Base-by-base conservation (phyloP, 805 yeast genomes). In the Sporopachydermia lactativora region DNA sequence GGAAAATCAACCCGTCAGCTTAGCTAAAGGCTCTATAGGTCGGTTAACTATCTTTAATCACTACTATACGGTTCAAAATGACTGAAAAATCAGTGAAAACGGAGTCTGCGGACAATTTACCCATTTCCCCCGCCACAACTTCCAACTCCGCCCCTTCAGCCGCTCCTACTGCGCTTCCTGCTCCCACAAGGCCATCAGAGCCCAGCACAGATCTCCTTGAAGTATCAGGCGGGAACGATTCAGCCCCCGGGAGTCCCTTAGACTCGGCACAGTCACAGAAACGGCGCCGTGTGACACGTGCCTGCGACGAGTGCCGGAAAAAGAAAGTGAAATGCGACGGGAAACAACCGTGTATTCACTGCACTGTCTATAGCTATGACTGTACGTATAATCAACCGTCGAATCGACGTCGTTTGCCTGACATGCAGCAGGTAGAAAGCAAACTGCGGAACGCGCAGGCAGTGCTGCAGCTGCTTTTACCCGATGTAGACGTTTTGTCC, bases 321-420 rank as follows among this genome's bases (percentile, higher is more conserved):
- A 80, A 78, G 58, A 81, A 81, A 53, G 83, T 80, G 46, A 77
- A 78, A 53, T 81, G 94, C 58, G 86, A 80, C 54, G 92, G 89
- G 3, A 70, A 71, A 49, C 78, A 71, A 49, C 92, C 89, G 1
- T 81, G 94, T 55, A 70, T 73, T 19, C 84, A 77, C 55, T 85
- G 95, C 54, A 81, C 95, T 1, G 95, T 84, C 1, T 86, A 84
- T 59, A 75, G 83, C 15, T 82, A 81, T 57, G 60, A 74, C 43
- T 85, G 96, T 59, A 75, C 94, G 0, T 85, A 85, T 55, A 82
- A 81, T 52, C 84, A 82, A 51, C 89, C 94, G 5, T 68, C 79
- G 40, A 62, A 68, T 42, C 59, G 82, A 39, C 73, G 71, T 51
- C 73, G 52, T 34, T 45, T 34, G 42, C 54, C 54, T 13, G 64